Conservation (phyloP, 371 early-diverging fungal species). For the Gilbertella persicaria region DNA sequence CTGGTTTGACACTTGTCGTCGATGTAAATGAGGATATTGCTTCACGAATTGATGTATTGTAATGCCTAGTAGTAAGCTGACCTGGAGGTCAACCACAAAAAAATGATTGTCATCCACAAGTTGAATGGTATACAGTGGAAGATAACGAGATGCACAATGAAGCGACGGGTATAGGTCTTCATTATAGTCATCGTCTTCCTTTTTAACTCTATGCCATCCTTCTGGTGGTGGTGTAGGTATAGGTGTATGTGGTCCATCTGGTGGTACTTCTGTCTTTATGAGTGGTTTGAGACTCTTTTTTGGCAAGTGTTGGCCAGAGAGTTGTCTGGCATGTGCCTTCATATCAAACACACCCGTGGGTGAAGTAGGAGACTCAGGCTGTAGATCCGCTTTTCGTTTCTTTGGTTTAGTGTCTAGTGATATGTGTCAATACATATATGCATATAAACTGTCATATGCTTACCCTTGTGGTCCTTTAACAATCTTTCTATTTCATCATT, state of each 20-base stretch:
- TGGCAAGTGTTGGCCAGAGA: constrained; percentile 40
- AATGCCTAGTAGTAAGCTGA: constrained; percentile 61
- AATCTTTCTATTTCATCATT: constrained; percentile 37
- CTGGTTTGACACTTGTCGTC: constrained; percentile 48
- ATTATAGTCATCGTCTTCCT: constrained; percentile 29
- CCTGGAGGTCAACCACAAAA: constrained; percentile 70
- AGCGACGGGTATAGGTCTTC: constrained; percentile 23
- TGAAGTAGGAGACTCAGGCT: constrained; percentile 21
- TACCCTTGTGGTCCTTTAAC: constrained; percentile 20
- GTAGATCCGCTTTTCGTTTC: constrained; percentile 32
- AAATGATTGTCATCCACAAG: constrained; percentile 48
- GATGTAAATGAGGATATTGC: constrained; percentile 61
- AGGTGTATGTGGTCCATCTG: constrained; percentile 44
- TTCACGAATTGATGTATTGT: constrained; percentile 46
- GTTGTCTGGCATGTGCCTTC: constrained; percentile 37
- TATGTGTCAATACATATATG: not conserved
- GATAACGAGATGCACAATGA: constrained; percentile 33
- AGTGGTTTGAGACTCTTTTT: constrained; percentile 37
- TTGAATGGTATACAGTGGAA: constrained; percentile 72
- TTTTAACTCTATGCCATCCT: constrained; percentile 41
- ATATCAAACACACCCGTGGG: constrained; percentile 12
- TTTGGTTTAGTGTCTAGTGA: constrained; percentile 20
- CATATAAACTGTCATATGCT: not conserved
- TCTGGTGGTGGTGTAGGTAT: constrained; percentile 55
- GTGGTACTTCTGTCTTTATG: constrained; percentile 20